Base-by-base conservation (phyloP, 2,329 filamentous ascomycete species). In the Aureobasidium sp. region DNA sequence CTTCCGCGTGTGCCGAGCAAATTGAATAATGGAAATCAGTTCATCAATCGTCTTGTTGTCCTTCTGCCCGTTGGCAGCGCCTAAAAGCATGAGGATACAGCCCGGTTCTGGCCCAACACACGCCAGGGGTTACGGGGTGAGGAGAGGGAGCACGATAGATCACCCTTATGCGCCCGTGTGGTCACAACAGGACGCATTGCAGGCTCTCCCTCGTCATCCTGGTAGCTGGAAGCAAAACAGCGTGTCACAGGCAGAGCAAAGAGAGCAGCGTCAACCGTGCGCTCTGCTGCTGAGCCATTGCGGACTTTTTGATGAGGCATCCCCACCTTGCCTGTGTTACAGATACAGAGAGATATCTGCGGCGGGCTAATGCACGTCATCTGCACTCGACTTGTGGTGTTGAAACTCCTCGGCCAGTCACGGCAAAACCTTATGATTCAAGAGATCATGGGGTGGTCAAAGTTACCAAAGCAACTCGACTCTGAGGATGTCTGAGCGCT, bases 341-440 rank as follows among this genome's bases (percentile, higher is more conserved):
- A 59, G 55, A 60, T 60, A 50, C 46, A 50, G 23, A 5, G 46
- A 42, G 39, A 58, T 39, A 48, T 36, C 39, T 57, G 55, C 55
- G 55, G 29, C 46, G 34, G 36, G 57, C 57, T 60, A 60, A 60
- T 60, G 57, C 57, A 60, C 57, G 57, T 60, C 57, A 60, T 60
- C 57, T 51, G 46, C 57, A 60, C 41, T 36, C 13, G 44, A 13
- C 27, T 20, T 48, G 56, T 59, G 44, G 44, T 59, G 56, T 59
- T 47, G 52, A 37, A 29, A 42, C 39, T 27, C 32, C 29, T 39
- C 42, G 55, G 23, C 55, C 55, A 58, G 55, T 58, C 55, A 58
- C 23, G 29, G 32, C 13, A 17, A 37, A 13, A 13, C 20, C 41
- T 47, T 29, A 46, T 46, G 41, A 57, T 57, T 57, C 53, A 57